Evolutionary conservation across 2,329 filamentous ascomycete species (phyloP).

Genomic region (Diaporthe sp.): DNA sequence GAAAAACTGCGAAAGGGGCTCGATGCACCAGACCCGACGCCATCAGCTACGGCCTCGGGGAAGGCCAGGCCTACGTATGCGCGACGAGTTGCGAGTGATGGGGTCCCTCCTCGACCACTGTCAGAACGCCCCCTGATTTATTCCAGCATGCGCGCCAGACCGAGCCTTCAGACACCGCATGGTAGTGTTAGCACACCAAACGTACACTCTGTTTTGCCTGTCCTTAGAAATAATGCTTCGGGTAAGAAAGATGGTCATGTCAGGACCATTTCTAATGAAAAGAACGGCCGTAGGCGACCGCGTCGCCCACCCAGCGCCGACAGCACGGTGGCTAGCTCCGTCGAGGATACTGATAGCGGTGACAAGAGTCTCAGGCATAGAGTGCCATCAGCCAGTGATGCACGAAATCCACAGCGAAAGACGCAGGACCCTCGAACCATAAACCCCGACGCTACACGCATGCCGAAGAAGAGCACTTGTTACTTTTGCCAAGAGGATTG

Average conservation of each 20-base stretch:
- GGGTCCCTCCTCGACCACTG: slow-evolving; percentile 34
- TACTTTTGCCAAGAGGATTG: slow-evolving; percentile 26
- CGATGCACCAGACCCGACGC: not conserved
- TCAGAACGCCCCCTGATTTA: slow-evolving; percentile 37
- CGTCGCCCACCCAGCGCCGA: not conserved
- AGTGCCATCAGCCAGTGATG: not conserved
- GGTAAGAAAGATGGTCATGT: not conserved
- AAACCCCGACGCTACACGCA: not conserved
- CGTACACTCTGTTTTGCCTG: not conserved
- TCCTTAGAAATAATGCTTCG: not conserved
- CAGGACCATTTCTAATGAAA: not conserved
- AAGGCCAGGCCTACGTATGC: not conserved
- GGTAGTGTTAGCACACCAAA: not conserved
- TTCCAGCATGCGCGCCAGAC: slow-evolving; percentile 1
- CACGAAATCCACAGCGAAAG: too few relatives aligned
- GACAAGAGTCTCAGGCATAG: not conserved
- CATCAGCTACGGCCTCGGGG: not conserved
- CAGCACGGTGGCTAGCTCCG: not conserved
- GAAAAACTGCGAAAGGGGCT: not conserved
- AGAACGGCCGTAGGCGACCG: not conserved
- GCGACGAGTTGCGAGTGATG: slow-evolving; percentile 30
- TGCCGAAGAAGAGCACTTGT: not conserved
- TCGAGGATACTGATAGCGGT: not conserved
- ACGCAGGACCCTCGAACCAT: not conserved
- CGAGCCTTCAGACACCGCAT: not conserved